phyloP scores from a whole-genome alignment of 1,284 basidiomycete species.

The Apiotrichum porosum region DNA sequence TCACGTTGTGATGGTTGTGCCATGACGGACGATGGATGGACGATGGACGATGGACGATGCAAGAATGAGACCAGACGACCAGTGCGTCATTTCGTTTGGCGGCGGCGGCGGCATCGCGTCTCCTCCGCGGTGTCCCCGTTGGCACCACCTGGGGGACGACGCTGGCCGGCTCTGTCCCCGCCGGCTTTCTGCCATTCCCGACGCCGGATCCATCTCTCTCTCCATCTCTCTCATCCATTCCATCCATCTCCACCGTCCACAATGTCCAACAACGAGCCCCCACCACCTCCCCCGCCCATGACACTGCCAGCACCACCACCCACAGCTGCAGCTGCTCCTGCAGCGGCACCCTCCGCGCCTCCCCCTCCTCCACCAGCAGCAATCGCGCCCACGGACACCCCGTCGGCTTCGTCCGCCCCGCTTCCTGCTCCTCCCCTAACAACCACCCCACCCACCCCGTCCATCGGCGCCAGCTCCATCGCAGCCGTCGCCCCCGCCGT shows the following conservation, averaged over 20 bases:
- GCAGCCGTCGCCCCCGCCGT: not conserved
- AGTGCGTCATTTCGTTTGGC: too few relatives aligned
- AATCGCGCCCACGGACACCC: not conserved
- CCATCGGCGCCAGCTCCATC: not conserved
- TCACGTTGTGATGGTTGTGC: too few relatives aligned
- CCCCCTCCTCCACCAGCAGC: slow-evolving; percentile 2
- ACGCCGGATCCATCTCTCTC: not conserved
- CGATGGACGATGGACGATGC: too few relatives aligned
- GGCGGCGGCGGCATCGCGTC: too few relatives aligned
- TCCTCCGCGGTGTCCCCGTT: too few relatives aligned
- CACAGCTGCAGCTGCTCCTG: slow-evolving; percentile 14
- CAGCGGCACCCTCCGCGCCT: slow-evolving; percentile 10
- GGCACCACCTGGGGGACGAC: too few relatives aligned
- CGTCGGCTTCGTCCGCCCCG: not conserved
- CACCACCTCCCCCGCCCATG: too few relatives aligned
- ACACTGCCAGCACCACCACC: slow-evolving; percentile 27
- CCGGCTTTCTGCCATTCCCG: not conserved
- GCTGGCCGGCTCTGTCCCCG: too few relatives aligned
- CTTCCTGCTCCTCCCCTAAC: not conserved
- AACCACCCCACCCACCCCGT: not conserved
- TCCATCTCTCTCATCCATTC: not conserved
- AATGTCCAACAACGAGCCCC: slow-evolving; percentile 37
- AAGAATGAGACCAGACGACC: too few relatives aligned
- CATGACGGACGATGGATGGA: too few relatives aligned
- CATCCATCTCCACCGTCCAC: slow-evolving; percentile 17